phyloP scores from a whole-genome alignment of 1,139 yeast species.

The Yamadazyma kanchanaburiensis region DNA sequence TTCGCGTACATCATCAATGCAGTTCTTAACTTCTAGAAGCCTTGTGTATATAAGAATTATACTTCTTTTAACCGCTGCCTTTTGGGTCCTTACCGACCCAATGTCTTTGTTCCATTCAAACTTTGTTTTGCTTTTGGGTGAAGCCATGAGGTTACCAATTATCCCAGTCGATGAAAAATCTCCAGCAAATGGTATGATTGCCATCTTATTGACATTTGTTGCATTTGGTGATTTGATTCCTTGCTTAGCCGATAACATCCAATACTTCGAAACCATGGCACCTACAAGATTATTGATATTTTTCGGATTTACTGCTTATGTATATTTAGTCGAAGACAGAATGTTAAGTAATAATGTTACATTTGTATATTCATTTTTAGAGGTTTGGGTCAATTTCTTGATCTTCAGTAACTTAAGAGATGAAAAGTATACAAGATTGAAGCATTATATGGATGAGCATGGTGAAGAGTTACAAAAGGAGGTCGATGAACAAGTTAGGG shows the following conservation, averaged over 20 bases:
- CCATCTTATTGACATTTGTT: slow-evolving; percentile 39
- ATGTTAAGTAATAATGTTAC: slow-evolving; percentile 59
- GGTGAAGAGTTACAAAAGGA: slow-evolving; percentile 28
- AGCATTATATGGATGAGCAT: slow-evolving; percentile 35
- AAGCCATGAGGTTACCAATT: slow-evolving; percentile 53
- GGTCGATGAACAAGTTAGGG: slow-evolving; percentile 26
- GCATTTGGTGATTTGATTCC: slow-evolving; percentile 59
- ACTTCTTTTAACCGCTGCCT: slow-evolving; percentile 43
- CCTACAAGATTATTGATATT: slow-evolving; percentile 61
- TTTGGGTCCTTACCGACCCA: slow-evolving; percentile 62
- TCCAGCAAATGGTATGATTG: slow-evolving; percentile 51
- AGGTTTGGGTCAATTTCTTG: slow-evolving; percentile 68
- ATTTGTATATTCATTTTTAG: slow-evolving; percentile 61
- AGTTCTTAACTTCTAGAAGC: slow-evolving; percentile 51
- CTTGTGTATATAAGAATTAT: slow-evolving; percentile 48
- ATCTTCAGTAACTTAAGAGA: slow-evolving; percentile 63
- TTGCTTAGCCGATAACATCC: slow-evolving; percentile 49
- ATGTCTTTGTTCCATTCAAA: slow-evolving; percentile 37
- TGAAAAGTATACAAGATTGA: slow-evolving; percentile 48
- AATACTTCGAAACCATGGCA: slow-evolving; percentile 63
- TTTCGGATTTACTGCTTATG: slow-evolving; percentile 48
- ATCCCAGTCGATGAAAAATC: slow-evolving; percentile 40
- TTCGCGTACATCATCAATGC: too few relatives aligned
- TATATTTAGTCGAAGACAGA: slow-evolving; percentile 39
- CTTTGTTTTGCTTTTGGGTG: slow-evolving; percentile 53